A percentile compares a stretch with the other conserved stretches of the same genome.
These are phyloP conservation scores for Salix brachista DNA, from an alignment of 345 rosid species.

Conservation along the genomic window DNA sequence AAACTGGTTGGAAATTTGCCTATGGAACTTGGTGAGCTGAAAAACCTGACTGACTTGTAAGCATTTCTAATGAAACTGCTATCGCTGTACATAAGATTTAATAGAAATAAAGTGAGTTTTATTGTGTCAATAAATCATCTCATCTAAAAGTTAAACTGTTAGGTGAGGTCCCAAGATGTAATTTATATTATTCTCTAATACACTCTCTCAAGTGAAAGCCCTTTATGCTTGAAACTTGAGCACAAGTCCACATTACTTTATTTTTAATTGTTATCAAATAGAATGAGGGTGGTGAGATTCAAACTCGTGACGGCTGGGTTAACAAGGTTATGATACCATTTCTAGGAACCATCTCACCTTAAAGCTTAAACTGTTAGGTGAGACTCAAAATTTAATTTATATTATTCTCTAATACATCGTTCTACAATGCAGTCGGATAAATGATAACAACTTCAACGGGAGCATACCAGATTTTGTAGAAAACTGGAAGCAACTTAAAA, in stretches of 20 bases:
- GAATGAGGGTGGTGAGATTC: too few species aligned
- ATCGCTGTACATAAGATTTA: background rate
- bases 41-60: conserved; percentile 51
- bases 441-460: conserved; percentile 58
- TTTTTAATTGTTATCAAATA: too few species aligned
- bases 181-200: too few species aligned
- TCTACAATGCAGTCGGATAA: conserved; percentile 50
- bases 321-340: too few species aligned
- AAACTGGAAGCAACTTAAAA: conserved; percentile 44
- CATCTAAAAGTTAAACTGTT: too few species aligned
- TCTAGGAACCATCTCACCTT: too few species aligned
- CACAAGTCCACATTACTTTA: too few species aligned
- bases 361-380: too few species aligned
- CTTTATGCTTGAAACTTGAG: too few species aligned
- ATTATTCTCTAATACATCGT: background rate
- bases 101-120: background rate
- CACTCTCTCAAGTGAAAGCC: too few species aligned
- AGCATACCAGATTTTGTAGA: conserved; percentile 43
- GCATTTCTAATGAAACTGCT: background rate
- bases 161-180: fast-evolving
- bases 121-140: background rate
- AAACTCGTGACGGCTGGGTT: too few species aligned
- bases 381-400: too few species aligned
- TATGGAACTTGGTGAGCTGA: conserved; percentile 28
- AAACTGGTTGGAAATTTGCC: conserved; percentile 51